phyloP scores from a whole-genome alignment of 805 yeast species.

The Candida nanaspora region DNA sequence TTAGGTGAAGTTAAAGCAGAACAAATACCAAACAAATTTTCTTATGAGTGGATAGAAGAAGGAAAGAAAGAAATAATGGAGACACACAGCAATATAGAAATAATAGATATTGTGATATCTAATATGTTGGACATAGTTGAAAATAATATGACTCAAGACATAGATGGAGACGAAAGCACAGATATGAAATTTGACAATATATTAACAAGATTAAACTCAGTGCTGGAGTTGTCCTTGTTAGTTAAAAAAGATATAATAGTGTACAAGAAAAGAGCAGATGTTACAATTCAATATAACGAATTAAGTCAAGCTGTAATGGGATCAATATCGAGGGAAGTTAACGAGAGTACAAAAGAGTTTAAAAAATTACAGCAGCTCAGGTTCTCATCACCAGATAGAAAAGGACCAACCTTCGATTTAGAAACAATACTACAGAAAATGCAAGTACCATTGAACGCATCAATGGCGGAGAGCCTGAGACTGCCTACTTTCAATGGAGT shows the following conservation, averaged over 20 bases:
- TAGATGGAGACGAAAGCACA: constrained; percentile 6
- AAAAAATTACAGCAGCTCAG: constrained; percentile 30
- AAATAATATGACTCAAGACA: constrained; percentile 8
- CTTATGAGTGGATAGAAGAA: constrained; percentile 24
- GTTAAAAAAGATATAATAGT: constrained; percentile 21
- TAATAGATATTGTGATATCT: constrained; percentile 28
- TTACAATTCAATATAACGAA: constrained; percentile 37
- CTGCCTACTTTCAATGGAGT: constrained; percentile 32
- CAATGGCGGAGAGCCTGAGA: constrained; percentile 11
- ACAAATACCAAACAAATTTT: constrained; percentile 3
- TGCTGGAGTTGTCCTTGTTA: constrained; percentile 22
- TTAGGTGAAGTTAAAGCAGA: constrained; percentile 5
- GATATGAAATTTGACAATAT: constrained; percentile 7
- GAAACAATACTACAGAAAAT: constrained; percentile 26
- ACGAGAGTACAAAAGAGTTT: constrained; percentile 26
- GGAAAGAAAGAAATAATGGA: constrained; percentile 26
- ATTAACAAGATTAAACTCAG: constrained; percentile 24
- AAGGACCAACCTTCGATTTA: constrained; percentile 23
- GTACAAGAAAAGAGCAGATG: constrained; percentile 28
- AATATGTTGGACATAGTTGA: constrained; percentile 31
- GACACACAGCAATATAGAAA: constrained; percentile 23
- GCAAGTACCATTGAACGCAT: constrained; percentile 2
- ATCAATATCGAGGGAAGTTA: constrained; percentile 33
- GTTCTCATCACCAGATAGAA: constrained; percentile 33
- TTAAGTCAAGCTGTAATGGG: constrained; percentile 33